Base-by-base conservation (phyloP, 441 rosid species). In the Cnidoscolus chayamansa region DNA sequence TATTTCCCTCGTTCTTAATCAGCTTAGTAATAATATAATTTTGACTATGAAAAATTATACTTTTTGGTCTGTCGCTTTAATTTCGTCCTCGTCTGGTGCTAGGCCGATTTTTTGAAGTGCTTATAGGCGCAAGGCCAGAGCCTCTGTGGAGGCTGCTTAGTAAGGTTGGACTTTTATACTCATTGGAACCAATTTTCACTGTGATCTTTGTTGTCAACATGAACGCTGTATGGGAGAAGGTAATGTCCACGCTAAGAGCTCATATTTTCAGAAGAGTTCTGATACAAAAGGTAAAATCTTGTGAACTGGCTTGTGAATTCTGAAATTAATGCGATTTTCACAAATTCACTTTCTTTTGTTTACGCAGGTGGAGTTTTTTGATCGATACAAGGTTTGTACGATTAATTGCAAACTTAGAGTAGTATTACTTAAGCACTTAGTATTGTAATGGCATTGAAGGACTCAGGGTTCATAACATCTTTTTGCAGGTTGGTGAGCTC, bases 71-170 rank as follows among this genome's bases (percentile, higher is more conserved):
- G 54, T 43, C 50, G 16, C 17, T 65, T 51, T n/a, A 20, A 11
- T 25, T 72, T 75, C 32, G 63, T 49, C 20, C 20, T 47, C 68
- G 70, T 64, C 55, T 35, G 73, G 30, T 61, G 73, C 68, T 65
- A 92, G 97, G 97, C 80, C 78, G 88, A 67, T 89, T 92, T 79
- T 94, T 94, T 75, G 95, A 92, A 74, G 90, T 91, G 77, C 80
- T 93, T 49, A 84, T 91, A 37, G 98, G 98, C 51, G 81, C 76
- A 43, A 78, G 96, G 72, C 84, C 83, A 11, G 98, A 91, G 72
- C 97, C 96, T 31, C 59, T 94, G 45, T 86, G 90, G 95, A 84
- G 75, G 72, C 75, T 94, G 30, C 89, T 92, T 19, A 74, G 85
- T 76, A 90, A 86, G 79, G 81, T 90, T 47, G 98, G 84, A 43